These are phyloP conservation scores for Penicillium salamii DNA, from an alignment of 495 filamentous ascomycete species.

Conservation along the genomic window DNA sequence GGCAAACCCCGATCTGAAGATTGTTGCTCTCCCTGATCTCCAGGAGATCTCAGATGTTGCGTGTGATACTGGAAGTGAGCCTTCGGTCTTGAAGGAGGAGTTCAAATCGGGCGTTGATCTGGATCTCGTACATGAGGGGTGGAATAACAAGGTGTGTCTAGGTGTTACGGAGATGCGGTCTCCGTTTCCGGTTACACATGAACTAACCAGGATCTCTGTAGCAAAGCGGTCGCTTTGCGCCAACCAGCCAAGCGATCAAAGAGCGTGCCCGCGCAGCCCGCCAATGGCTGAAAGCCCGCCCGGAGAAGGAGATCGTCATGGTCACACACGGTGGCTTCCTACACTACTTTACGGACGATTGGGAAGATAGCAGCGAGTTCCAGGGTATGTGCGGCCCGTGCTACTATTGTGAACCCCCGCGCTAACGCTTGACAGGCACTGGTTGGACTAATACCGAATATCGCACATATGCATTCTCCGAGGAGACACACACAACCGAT, in stretches of 20 bases:
- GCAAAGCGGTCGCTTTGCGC: constrained; percentile 52
- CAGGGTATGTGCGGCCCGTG: constrained; percentile 40
- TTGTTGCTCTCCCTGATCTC: constrained; percentile 72
- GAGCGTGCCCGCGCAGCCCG: constrained; percentile 63
- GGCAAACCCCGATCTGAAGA: constrained; percentile 42
- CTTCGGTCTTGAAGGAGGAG: constrained; percentile 56
- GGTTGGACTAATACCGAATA: constrained; percentile 85
- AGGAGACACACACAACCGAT: constrained; percentile 36
- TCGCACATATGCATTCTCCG: constrained; percentile 68
- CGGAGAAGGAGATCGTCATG: constrained; percentile 62
- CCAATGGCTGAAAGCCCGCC: constrained; percentile 58
- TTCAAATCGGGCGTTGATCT: constrained; percentile 67
- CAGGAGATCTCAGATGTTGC: constrained; percentile 77
- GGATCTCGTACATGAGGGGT: constrained; percentile 54
- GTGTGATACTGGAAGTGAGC: constrained; percentile 73
- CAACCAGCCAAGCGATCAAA: constrained; percentile 55
- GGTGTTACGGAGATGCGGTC: too few relatives aligned
- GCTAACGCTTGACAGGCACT: constrained; percentile 50
- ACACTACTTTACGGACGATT: constrained; percentile 83
- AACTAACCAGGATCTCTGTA: neutral
- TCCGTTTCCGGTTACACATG: too few relatives aligned
- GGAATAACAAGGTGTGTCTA: constrained; percentile 74
- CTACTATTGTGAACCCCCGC: neutral
- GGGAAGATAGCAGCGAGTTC: constrained; percentile 57
- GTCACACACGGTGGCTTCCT: constrained; percentile 71